These are phyloP conservation scores for Lepidopterella palustris DNA, from an alignment of 495 filamentous ascomycete genomes.

Conservation along the genomic window DNA sequence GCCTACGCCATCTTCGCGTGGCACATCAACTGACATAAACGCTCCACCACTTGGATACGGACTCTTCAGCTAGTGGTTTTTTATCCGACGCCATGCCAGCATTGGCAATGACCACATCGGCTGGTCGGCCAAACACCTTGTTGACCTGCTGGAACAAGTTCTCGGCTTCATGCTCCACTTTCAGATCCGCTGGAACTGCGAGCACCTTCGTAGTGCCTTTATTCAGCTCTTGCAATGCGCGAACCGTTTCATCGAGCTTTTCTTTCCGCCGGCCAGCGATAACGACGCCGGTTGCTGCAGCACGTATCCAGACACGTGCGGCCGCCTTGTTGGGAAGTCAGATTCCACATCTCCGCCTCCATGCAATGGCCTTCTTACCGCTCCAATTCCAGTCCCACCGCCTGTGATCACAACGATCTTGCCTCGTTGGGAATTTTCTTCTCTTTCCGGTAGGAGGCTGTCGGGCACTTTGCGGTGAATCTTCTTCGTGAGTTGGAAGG, in stretches of 20 bases:
- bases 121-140: conserved; percentile 16
- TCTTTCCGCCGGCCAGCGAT: conserved; percentile 25
- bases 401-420: conserved; percentile 28
- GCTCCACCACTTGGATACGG: conserved; percentile 16
- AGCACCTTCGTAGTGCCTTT: conserved; percentile 13
- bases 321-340: conserved; percentile 5
- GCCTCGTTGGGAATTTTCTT: conserved; percentile 6
- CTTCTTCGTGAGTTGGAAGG: no score
- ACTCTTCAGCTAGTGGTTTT: conserved; percentile 11
- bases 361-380: conserved; percentile 4
- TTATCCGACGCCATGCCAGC: neutral
- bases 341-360: neutral
- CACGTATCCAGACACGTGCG: conserved; percentile 19
- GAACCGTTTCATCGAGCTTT: conserved; percentile 8
- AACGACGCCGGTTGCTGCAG: conserved; percentile 22
- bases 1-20: no score
- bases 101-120: conserved; percentile 21
- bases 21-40: no score
- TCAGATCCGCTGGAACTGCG: conserved; percentile 9
- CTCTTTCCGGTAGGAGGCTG: no score
- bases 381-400: conserved; percentile 24
- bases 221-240: neutral
- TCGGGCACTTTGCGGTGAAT: no score
- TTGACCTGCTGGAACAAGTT: conserved; percentile 14
- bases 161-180: neutral